phyloP scores from a whole-genome alignment of 225 moss, liverwort and hornwort genomes.

The Neckera pumila region DNA sequence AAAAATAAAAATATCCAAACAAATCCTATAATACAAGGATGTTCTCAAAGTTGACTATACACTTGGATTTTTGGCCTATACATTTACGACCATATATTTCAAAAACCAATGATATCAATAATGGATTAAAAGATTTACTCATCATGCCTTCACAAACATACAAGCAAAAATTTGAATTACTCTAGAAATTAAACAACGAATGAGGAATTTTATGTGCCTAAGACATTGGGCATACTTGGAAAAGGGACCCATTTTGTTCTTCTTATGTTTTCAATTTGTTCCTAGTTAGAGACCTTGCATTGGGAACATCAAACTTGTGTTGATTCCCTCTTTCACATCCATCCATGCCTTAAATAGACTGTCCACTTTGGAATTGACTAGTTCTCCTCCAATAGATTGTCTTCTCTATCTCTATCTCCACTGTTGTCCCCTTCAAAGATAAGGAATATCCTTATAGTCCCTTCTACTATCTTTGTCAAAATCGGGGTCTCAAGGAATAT shows the following conservation, averaged over 20 bases:
- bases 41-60: background rate
- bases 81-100: background rate
- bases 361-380: rapidly evolving
- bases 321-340: background rate
- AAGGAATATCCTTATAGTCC: background rate
- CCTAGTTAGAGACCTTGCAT: rapidly evolving
- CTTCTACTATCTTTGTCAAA: background rate
- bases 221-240: too few relatives aligned
- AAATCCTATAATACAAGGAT: background rate
- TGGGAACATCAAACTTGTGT: rapidly evolving
- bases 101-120: background rate
- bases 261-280: rapidly evolving
- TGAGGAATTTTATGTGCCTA: rapidly evolving
- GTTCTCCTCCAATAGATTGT: rapidly evolving
- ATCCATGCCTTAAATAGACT: background rate
- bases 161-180: too few relatives aligned
- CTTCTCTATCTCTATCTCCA: too few relatives aligned
- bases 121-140: background rate
- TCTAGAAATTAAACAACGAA: background rate
- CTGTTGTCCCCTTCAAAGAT: rapidly evolving
- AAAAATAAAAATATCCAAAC: background rate
- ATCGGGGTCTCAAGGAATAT: rapidly evolving
- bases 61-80: rapidly evolving
- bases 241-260: background rate
- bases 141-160: background rate